Conservation (phyloP, 306 rosid species). For the Alnus rubra region DNA sequence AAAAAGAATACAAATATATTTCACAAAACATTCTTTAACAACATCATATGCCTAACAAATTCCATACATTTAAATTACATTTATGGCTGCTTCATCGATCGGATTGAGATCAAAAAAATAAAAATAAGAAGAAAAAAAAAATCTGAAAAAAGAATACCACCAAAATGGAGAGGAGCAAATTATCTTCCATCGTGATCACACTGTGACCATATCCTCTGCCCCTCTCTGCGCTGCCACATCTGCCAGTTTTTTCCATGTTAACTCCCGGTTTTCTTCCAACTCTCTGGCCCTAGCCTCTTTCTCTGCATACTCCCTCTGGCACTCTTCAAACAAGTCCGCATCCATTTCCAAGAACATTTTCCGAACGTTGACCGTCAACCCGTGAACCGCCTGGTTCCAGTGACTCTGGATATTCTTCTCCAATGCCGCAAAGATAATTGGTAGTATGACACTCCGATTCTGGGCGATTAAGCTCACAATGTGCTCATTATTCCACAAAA, state of each 20-base stretch:
- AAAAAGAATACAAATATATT: constrained; percentile 44
- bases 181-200: constrained; percentile 34
- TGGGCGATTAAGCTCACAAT: constrained; percentile 91
- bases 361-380: constrained; percentile 78
- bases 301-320: constrained; percentile 71
- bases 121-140: constrained; percentile 13
- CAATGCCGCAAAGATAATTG: constrained; percentile 73
- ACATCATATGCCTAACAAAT: constrained; percentile 58
- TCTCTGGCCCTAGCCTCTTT: constrained; percentile 60
- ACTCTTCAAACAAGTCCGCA: constrained; percentile 82
- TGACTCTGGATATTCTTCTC: constrained; percentile 77
- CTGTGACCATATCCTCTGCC: constrained; percentile 53
- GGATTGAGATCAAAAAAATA: constrained; percentile 38
- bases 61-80: constrained; percentile 59
- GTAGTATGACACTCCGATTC: constrained; percentile 71
- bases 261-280: constrained; percentile 60
- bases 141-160: constrained; percentile 54
- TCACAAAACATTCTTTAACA: constrained; percentile 58
- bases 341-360: constrained; percentile 97
- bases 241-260: constrained; percentile 79
- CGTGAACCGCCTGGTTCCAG: constrained; percentile 96
- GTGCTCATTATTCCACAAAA: constrained; percentile 96
- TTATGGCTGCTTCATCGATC: constrained; percentile 53
- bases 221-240: constrained; percentile 71
- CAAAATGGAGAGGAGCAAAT: constrained; percentile 45